Conservation (phyloP, 345 rosid species). For the Camelina sativa region DNA sequence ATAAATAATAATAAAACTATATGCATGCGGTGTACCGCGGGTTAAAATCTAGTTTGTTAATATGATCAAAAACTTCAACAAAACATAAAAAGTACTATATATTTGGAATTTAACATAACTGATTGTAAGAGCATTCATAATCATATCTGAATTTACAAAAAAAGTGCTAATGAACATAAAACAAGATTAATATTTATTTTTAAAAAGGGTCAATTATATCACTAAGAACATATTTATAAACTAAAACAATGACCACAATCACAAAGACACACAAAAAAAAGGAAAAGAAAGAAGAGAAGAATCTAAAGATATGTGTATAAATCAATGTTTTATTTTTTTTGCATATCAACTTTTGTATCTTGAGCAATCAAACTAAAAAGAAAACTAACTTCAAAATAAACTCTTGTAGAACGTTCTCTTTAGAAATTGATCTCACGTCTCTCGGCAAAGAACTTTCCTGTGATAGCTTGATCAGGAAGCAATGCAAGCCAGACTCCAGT, state of each 20-base stretch:
- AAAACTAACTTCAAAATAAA: slow-evolving; percentile 9
- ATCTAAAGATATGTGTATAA: neutral
- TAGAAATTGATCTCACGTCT: slow-evolving; percentile 82
- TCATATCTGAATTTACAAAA: neutral
- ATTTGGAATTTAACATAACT: no score
- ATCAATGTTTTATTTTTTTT: neutral
- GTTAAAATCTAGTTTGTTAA: no score
- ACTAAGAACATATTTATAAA: slow-evolving; percentile 3
- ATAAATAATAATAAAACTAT: no score
- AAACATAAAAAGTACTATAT: no score
- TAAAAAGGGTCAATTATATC: neutral
- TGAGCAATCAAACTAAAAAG: neutral
- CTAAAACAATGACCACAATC: neutral
- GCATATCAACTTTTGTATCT: slow-evolving; percentile 6
- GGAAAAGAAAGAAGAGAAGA: neutral
- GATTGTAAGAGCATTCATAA: neutral
- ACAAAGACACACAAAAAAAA: neutral
- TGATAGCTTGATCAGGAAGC: slow-evolving; percentile 73
- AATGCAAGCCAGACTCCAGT: slow-evolving; percentile 94
- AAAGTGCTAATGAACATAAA: neutral
- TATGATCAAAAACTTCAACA: no score
- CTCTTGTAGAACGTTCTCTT: neutral
- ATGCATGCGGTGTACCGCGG: no score
- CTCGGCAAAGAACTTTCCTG: slow-evolving; percentile 91
- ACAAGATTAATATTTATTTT: neutral